Conservation (phyloP, 371 early-diverging fungal species). For the Smittium culicis region DNA sequence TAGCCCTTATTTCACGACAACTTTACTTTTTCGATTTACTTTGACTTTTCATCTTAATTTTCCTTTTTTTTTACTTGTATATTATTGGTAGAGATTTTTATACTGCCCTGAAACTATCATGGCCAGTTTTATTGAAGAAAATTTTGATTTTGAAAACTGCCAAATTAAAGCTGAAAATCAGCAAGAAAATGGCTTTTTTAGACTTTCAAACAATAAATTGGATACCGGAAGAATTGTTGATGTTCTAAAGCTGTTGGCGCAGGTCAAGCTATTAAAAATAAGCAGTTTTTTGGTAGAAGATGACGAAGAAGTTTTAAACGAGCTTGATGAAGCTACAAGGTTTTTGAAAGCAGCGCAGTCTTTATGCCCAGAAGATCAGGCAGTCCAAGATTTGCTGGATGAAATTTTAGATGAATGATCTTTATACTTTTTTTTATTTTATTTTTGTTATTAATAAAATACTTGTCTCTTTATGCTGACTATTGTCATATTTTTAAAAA, state of each 20-base stretch:
- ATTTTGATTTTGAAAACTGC: neutral
- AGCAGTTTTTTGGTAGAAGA: neutral
- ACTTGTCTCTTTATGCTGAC: too few species aligned
- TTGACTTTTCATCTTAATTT: neutral
- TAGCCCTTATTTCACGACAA: too few species aligned
- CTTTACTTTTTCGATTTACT: neutral
- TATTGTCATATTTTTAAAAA: too few species aligned
- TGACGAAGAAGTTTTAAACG: constrained; percentile 1
- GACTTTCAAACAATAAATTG: too few species aligned
- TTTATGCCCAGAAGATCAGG: neutral
- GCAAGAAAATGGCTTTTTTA: too few species aligned
- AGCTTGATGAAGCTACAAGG: neutral
- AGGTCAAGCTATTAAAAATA: constrained; percentile 1
- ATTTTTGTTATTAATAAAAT: too few species aligned
- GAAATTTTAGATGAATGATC: too few species aligned
- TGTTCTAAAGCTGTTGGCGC: neutral
- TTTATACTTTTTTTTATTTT: too few species aligned
- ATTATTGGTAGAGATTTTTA: neutral
- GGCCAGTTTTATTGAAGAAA: neutral
- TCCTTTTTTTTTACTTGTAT: neutral
- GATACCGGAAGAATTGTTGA: too few species aligned
- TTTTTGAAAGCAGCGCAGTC: neutral
- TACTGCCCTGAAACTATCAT: neutral
- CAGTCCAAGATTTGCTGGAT: neutral
- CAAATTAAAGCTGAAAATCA: neutral